Percentiles rank a stretch among this genome's conserved stretches.
phyloP scores from a whole-genome alignment of 1,284 basidiomycete genomes.

The Melanopsichium pennsylvanicum region DNA sequence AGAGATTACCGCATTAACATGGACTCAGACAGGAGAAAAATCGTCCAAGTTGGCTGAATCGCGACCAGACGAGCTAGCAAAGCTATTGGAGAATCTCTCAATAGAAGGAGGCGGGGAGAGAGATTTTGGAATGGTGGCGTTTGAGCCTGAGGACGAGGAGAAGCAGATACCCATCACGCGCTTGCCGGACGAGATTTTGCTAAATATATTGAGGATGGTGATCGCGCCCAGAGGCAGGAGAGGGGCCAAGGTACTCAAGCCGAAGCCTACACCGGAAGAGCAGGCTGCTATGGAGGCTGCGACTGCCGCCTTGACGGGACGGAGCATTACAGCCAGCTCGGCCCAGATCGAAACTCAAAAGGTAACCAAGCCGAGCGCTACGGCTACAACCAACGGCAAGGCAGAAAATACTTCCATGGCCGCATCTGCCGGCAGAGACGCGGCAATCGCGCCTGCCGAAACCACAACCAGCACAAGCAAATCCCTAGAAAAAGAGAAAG shows the following conservation, averaged over 20 bases:
- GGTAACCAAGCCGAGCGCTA: background rate
- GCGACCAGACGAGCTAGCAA: slow-evolving; percentile 37
- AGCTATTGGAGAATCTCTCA: slow-evolving; percentile 33
- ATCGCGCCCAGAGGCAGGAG: slow-evolving; percentile 45
- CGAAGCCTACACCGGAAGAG: slow-evolving; percentile 40
- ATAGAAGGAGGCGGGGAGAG: slow-evolving; percentile 37
- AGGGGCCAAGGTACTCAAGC: slow-evolving; percentile 47
- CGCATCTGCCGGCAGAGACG: background rate
- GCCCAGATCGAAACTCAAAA: slow-evolving; percentile 2
- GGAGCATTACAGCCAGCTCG: background rate
- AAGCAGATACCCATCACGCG: slow-evolving; percentile 33
- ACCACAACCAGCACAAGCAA: background rate
- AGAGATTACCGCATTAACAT: background rate
- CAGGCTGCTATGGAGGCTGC: slow-evolving; percentile 34
- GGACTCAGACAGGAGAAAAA: background rate
- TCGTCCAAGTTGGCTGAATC: slow-evolving; percentile 1
- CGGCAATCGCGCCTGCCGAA: background rate
- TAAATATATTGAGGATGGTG: slow-evolving; percentile 48
- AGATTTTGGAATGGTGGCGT: slow-evolving; percentile 31
- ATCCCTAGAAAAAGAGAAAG: slow-evolving; percentile 7
- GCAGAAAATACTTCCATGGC: background rate
- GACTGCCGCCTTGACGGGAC: slow-evolving; percentile 19
- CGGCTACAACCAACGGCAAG: background rate
- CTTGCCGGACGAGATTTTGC: slow-evolving; percentile 59
- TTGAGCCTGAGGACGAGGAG: slow-evolving; percentile 51